These are phyloP conservation scores for Psidium friedrichsthalianum DNA, from an alignment of 345 rosid genomes.

Conservation along the genomic window DNA sequence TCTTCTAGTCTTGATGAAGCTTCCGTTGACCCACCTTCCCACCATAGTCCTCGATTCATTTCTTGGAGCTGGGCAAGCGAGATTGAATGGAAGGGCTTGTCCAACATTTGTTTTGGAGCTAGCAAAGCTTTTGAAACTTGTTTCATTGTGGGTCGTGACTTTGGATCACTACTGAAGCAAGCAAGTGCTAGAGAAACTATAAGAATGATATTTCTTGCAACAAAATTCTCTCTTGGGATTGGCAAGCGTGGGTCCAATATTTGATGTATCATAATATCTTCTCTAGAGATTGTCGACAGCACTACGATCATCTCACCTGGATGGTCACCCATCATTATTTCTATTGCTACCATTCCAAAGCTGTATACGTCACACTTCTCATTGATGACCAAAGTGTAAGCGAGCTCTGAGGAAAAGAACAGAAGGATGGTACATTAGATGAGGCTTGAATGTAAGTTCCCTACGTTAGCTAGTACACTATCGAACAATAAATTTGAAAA, in stretches of 20 bases:
- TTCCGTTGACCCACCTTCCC: neutral
- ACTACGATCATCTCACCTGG: constrained; percentile 7
- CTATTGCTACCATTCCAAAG: no score
- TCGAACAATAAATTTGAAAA: no score
- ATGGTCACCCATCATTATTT: constrained; percentile 8
- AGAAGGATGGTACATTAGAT: no score
- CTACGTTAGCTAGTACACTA: no score
- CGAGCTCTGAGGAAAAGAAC: no score
- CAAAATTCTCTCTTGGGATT: neutral
- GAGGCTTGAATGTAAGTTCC: no score
- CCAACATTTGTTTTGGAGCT: no score
- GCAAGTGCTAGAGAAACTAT: neutral
- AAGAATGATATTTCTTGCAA: neutral
- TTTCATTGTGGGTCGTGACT: constrained; percentile 5
- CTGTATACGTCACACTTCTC: no score
- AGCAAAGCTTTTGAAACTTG: neutral
- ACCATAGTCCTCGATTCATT: no score
- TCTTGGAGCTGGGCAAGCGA: no score
- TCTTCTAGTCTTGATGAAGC: neutral
- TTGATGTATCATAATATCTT: neutral
- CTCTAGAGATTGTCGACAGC: neutral
- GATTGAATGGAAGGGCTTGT: no score
- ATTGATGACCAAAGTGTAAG: no score
- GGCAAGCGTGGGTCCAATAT: neutral
- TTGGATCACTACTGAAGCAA: neutral